Percentiles rank a stretch among this genome's conserved stretches.
phyloP scores from a whole-genome alignment of 2,329 filamentous ascomycete species.

The Xylaria sp. region DNA sequence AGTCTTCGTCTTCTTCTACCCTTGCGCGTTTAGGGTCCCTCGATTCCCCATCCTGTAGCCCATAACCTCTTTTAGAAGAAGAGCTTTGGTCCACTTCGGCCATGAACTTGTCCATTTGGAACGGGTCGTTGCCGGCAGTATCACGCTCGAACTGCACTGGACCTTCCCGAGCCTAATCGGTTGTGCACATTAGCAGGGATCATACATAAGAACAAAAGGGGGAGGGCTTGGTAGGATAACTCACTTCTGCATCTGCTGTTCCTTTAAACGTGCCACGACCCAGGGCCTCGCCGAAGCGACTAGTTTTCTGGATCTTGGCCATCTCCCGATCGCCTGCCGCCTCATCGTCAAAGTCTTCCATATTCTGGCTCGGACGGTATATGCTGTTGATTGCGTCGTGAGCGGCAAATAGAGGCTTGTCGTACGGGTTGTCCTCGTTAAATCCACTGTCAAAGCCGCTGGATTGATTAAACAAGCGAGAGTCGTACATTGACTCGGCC shows the following conservation, averaged over 20 bases:
- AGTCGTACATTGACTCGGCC: conserved; percentile 96
- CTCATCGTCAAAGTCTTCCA: conserved; percentile 80
- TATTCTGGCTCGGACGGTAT: conserved; percentile 82
- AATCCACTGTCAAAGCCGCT: conserved; percentile 91
- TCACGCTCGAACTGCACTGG: conserved; percentile 98
- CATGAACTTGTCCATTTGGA: conserved; percentile 94
- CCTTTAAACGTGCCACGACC: conserved; percentile 94
- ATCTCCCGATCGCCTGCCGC: conserved; percentile 84
- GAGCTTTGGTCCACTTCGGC: conserved; percentile 76
- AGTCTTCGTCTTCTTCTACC: conserved; percentile 73
- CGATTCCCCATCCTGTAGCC: conserved; percentile 74
- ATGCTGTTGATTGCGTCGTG: conserved; percentile 96
- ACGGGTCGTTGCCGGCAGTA: conserved; percentile 73
- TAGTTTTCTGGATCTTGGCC: conserved; percentile 86
- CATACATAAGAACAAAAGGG: conserved; percentile 17
- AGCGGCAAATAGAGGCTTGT: conserved; percentile 95
- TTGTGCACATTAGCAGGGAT: conserved; percentile 48
- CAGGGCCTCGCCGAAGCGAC: conserved; percentile 85
- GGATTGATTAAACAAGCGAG: conserved; percentile 91
- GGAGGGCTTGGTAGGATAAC: no score
- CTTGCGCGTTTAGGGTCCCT: conserved; percentile 77
- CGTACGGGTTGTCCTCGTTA: conserved; percentile 97
- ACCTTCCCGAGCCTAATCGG: conserved; percentile 76
- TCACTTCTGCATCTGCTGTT: conserved; percentile 81
- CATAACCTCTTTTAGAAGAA: conserved; percentile 78